Base-by-base conservation (phyloP, 495 filamentous ascomycete species). In the Neurospora sublineolata region DNA sequence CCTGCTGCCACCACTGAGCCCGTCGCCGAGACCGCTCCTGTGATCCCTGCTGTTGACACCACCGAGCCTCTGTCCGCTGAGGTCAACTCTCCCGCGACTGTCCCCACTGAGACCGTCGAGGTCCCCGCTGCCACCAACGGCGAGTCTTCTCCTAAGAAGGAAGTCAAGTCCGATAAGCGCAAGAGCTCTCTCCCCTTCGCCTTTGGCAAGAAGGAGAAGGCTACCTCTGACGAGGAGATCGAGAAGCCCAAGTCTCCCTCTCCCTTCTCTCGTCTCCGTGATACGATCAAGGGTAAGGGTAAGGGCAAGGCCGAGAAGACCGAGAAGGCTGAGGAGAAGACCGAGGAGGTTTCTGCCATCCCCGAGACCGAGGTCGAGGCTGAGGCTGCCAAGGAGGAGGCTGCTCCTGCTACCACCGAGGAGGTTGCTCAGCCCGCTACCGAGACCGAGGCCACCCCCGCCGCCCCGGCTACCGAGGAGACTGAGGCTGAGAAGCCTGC, bases 21-120 rank as follows among this genome's bases (percentile, higher is more conserved):
- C 11, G 84, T 86, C 64, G 81, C 83, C 58, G 86, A 87, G 82
- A 83, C 80, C 38, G 86, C 86, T 36, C 86, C 86, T 10, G 85
- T 87, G 73, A 87, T 88, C 76, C 86, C 86, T 2, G 83, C 84
- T 68, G 85, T 87, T n/a, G 85, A 87, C 81, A 83, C 85, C 69
- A 83, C 79, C 52, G 84, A 85, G 79, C 85, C 86, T 52, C 79
- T 87, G n/a, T 83, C 82, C 1, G 72, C 83, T 44, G 80, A 84
- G 58, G 84, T 85, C 38, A 75, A 79, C 36, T 81, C 82, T 14
- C 84, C 85, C 68, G 81, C 83, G 42, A 78, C 82, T 39, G 81
- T 76, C 70, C 80, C 83, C 38, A 75, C 81, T 38, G 83, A 84
- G 79, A 79, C 79, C 1, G 75, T 80, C 30, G 85, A 86, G 75